A percentile compares a stretch with the other conserved stretches of the same genome.
phyloP scores from a whole-genome alignment of 495 filamentous ascomycete species.

The Talaromyces trachyspermus region DNA sequence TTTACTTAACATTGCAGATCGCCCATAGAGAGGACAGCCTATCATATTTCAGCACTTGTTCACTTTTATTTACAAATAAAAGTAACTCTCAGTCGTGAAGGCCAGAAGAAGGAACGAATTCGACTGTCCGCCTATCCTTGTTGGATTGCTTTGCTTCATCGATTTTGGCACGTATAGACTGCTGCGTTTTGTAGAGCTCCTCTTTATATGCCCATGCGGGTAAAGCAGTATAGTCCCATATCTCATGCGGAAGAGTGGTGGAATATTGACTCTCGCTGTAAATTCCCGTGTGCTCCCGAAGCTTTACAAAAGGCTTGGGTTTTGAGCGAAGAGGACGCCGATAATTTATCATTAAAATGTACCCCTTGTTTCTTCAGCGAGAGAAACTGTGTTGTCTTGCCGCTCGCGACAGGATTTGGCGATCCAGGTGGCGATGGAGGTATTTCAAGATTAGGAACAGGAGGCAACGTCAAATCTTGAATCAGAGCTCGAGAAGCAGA shows the following conservation, averaged over 20 bases:
- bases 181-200: slow-evolving; percentile 58
- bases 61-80: too few species aligned
- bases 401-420: slow-evolving; percentile 53
- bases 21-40: too few species aligned
- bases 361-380: slow-evolving; percentile 74
- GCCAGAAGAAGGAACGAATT: slow-evolving; percentile 59
- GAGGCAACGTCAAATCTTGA: slow-evolving; percentile 79
- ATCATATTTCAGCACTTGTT: too few species aligned
- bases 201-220: slow-evolving; percentile 70
- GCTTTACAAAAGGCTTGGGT: slow-evolving; percentile 74
- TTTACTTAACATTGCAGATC: too few species aligned
- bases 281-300: slow-evolving; percentile 76
- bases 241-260: slow-evolving; percentile 56
- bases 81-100: background rate
- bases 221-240: slow-evolving; percentile 62
- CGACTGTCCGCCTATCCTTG: slow-evolving; percentile 54
- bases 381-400: slow-evolving; percentile 79
- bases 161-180: slow-evolving; percentile 47
- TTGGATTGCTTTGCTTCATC: slow-evolving; percentile 45
- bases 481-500: slow-evolving; percentile 56
- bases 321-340: slow-evolving; percentile 64
- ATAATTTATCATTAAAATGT: slow-evolving; percentile 85
- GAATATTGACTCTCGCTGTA: slow-evolving; percentile 61
- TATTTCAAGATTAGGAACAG: slow-evolving; percentile 69
- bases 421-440: slow-evolving; percentile 78